Base-by-base conservation (phyloP, 495 filamentous ascomycete genomes). In the Penicillium canescens region DNA sequence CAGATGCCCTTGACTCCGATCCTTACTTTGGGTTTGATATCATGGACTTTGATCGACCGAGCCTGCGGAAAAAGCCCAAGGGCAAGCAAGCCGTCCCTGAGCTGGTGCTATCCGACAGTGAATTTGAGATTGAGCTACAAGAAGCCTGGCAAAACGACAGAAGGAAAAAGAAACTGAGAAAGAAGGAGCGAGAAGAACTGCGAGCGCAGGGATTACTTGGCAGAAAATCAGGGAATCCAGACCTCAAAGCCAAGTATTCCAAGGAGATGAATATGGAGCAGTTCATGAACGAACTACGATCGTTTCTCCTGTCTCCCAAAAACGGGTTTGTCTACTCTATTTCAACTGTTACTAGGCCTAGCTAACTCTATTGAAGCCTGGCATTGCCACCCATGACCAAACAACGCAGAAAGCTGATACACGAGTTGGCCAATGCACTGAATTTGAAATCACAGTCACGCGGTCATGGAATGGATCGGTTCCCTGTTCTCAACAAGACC, bases 301-400 rank as follows among this genome's bases (percentile, higher is more conserved):
- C 62, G 3, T 98, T 98, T 63, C 72, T 98, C 9, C 60, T 84
- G 14, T 79, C 86, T 20, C 61, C 78, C 4, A 77, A 77, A 16
- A 77, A 84, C 61, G 88, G 79, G 89, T 93, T 78, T 53, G 78
- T n/a, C 14, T 33, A 35, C 20, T 12, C 6, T 21, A 16, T 38
- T 11, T 37, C 39, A 50, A 47, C 51, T n/a, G 2, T 10, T 31
- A 31, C 28, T 7, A 31, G 28, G 58, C 42, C 47, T 31, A 44
- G 39, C 60, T 47, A 49, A 47, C 14, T 10, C n/a, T 4, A 14
- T 42, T 14, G 57, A 31, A 96, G 91, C 45, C 76, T 92, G 11
- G 69, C 86, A 16, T 73, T 98, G 10, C 92, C 94, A 5, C 90
- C 93, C 3, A 93, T 98, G 83, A 83, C 86, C 24, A 91, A 89